Percentiles rank a stretch among this genome's conserved stretches.
These are phyloP conservation scores for Dissophora ornata DNA, from an alignment of 192 early-diverging fungal genomes.

Conservation along the genomic window DNA sequence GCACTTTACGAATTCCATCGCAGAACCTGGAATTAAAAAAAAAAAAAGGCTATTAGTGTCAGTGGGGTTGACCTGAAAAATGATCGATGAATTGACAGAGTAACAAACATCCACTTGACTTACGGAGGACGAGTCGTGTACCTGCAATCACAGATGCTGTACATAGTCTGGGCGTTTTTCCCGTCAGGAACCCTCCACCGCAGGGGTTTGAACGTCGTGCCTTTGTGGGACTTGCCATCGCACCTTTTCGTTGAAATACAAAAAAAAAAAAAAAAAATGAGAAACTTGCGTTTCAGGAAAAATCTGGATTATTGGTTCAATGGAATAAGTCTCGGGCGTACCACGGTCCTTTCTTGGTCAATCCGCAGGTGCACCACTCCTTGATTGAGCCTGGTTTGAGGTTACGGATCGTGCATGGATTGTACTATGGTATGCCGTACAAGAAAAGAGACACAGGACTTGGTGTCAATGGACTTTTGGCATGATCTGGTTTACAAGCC, in stretches of 20 bases:
- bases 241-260: constrained; percentile 17
- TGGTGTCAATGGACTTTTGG: too few species aligned
- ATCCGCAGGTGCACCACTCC: constrained; percentile 51
- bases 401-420: constrained; percentile 40
- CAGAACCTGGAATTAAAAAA: constrained; percentile 14
- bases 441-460: too few species aligned
- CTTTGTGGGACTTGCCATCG: constrained; percentile 53
- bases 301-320: too few species aligned
- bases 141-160: constrained; percentile 49
- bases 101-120: not conserved
- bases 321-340: too few species aligned
- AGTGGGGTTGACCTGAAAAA: not conserved
- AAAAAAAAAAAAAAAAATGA: too few species aligned
- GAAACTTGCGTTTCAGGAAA: too few species aligned
- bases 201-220: constrained; percentile 44
- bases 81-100: not conserved
- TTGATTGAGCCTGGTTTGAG: constrained; percentile 51
- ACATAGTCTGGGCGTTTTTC: constrained; percentile 33
- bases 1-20: constrained; percentile 50
- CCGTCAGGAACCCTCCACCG: constrained; percentile 44
- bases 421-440: constrained; percentile 24
- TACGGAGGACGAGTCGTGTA: constrained; percentile 47
- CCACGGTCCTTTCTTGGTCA: constrained; percentile 53
- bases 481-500: too few species aligned
- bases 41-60: not conserved